Evolutionary conservation across 2,329 filamentous ascomycete genomes (phyloP).

Genomic region (Teratosphaeria epicoccoides): DNA sequence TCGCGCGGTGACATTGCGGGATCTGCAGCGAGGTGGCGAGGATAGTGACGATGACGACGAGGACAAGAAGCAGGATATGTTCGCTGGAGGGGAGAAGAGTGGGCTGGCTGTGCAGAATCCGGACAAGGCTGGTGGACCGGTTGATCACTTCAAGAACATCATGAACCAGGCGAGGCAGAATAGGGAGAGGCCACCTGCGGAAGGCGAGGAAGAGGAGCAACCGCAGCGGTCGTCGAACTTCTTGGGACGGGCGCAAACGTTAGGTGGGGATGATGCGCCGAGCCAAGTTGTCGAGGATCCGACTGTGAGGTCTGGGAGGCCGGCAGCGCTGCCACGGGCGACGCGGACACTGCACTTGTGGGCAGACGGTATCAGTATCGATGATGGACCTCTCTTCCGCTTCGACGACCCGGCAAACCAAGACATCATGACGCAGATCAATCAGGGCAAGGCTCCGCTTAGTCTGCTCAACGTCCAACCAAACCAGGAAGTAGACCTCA

Average conservation of each 20-base stretch:
- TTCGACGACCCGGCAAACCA: slow-evolving; percentile 71
- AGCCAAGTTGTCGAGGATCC: slow-evolving; percentile 60
- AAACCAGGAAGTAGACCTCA: slow-evolving; percentile 68
- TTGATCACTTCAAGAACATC: slow-evolving; percentile 41
- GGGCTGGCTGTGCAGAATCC: slow-evolving; percentile 58
- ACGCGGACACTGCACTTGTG: slow-evolving; percentile 67
- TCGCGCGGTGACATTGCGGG: slow-evolving; percentile 32
- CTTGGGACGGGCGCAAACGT: slow-evolving; percentile 60
- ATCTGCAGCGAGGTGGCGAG: slow-evolving; percentile 43
- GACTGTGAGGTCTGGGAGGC: slow-evolving; percentile 18
- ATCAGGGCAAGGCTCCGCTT: slow-evolving; percentile 63
- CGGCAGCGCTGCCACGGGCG: slow-evolving; percentile 35
- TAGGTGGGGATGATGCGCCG: slow-evolving; percentile 66
- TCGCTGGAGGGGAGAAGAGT: slow-evolving; percentile 79
- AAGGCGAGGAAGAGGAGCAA: slow-evolving; percentile 33
- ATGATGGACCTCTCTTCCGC: slow-evolving; percentile 65
- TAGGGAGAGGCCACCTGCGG: slow-evolving; percentile 44
- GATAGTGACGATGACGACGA: slow-evolving; percentile 53
- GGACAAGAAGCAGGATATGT: slow-evolving; percentile 57
- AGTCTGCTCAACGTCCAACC: slow-evolving; percentile 66
- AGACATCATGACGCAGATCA: slow-evolving; percentile 62
- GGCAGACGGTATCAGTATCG: slow-evolving; percentile 76
- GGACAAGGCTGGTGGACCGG: slow-evolving; percentile 33
- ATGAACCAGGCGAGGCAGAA: slow-evolving; percentile 44
- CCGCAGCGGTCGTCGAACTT: slow-evolving; percentile 38